Percentiles rank a stretch among this genome's conserved stretches.
phyloP scores from a whole-genome alignment of 306 rosid genomes.

The Trifolium fragiferum region DNA sequence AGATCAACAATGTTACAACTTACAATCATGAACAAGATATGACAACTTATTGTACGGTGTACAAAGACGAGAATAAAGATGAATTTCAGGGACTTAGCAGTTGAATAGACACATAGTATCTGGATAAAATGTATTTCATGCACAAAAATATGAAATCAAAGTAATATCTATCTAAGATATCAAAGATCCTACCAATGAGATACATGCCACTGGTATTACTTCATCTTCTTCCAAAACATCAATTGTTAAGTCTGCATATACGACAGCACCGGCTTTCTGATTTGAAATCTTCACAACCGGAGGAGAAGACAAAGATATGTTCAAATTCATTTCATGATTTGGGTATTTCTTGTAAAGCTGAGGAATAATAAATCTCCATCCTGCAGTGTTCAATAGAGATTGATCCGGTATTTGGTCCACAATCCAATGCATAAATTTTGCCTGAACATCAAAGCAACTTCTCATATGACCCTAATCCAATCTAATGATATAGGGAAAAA shows the following conservation, averaged over 20 bases:
- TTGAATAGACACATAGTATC: background rate
- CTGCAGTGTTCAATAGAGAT: conserved; percentile 81
- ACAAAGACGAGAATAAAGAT: background rate
- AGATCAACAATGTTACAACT: background rate
- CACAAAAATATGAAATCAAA: background rate
- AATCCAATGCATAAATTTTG: conserved; percentile 90
- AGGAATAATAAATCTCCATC: conserved; percentile 92
- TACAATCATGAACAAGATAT: conserved; percentile 9
- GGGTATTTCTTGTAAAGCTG: conserved; percentile 93
- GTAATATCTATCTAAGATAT: background rate
- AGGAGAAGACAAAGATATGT: conserved; percentile 76
- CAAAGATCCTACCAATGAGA: conserved; percentile 72
- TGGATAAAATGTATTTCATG: background rate
- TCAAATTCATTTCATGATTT: conserved; percentile 79
- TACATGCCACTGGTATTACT: conserved; percentile 83
- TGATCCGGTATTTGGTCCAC: conserved; percentile 87
- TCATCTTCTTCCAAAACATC: conserved; percentile 65
- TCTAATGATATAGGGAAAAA: background rate
- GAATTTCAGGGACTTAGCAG: background rate
- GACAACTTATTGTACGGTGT: background rate
- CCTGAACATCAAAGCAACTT: conserved; percentile 56
- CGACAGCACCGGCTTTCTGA: conserved; percentile 50
- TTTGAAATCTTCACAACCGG: conserved; percentile 70
- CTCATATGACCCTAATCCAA: conserved; percentile 35
- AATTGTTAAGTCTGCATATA: conserved; percentile 65